These are phyloP conservation scores for Tuctoria greenei DNA, from an alignment of 176 grass and related monocot genomes.

Conservation along the genomic window DNA sequence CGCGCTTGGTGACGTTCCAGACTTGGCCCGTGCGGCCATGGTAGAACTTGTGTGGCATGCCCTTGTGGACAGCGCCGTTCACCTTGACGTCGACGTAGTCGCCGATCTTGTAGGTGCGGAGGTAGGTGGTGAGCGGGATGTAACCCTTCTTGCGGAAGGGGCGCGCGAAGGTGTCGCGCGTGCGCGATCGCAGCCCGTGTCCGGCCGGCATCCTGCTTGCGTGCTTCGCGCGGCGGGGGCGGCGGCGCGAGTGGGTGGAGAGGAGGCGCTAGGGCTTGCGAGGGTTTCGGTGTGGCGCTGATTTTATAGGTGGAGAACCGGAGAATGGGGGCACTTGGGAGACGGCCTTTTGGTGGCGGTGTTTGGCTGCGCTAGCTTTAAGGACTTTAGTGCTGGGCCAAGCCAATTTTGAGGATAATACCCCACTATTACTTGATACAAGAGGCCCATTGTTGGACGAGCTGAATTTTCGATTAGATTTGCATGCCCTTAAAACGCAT, in stretches of 20 bases:
- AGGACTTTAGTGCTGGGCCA: neutral
- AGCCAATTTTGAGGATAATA: neutral
- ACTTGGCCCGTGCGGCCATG: constrained; percentile 73
- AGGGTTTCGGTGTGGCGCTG: neutral
- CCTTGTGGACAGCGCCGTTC: constrained; percentile 84
- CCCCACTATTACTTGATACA: too few species aligned
- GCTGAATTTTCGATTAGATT: neutral
- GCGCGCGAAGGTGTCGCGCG: constrained; percentile 69
- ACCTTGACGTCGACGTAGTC: constrained; percentile 77
- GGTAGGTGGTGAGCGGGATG: constrained; percentile 78
- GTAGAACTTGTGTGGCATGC: constrained; percentile 90
- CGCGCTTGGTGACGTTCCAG: constrained; percentile 88
- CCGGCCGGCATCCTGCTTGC: constrained; percentile 67
- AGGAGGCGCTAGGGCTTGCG: constrained; percentile 32
- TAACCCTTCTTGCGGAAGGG: constrained; percentile 79
- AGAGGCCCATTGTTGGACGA: neutral
- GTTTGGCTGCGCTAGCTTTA: neutral
- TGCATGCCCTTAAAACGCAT: too few species aligned
- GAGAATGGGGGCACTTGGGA: neutral
- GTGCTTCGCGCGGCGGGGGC: constrained; percentile 16
- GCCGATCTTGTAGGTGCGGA: constrained; percentile 80
- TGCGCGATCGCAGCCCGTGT: constrained; percentile 62
- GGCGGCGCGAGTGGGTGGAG: neutral
- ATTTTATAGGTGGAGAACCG: neutral
- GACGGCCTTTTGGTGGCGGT: neutral